phyloP scores from a whole-genome alignment of 2,329 filamentous ascomycete genomes.

The Harringtonia aguacate region DNA sequence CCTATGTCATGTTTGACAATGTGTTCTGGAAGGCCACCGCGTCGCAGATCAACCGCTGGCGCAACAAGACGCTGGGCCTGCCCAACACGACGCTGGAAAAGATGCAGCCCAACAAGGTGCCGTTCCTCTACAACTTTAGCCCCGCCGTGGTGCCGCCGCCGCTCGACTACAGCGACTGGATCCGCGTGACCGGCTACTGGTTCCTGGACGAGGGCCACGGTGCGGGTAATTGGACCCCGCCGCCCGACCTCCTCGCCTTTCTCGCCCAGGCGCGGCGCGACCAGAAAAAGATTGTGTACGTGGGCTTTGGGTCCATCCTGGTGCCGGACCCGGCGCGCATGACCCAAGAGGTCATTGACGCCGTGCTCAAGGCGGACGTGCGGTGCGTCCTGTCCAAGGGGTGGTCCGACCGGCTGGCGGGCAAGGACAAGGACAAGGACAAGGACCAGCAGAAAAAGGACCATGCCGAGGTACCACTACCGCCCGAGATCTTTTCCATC shows the following conservation, averaged over 20 bases:
- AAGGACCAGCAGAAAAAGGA: neutral
- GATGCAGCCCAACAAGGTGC: constrained; percentile 94
- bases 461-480: constrained; percentile 51
- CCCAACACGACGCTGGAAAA: constrained; percentile 77
- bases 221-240: constrained; percentile 50
- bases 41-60: constrained; percentile 86
- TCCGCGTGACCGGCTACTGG: constrained; percentile 95
- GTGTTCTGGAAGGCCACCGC: constrained; percentile 94
- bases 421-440: constrained; percentile 16
- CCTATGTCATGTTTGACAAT: constrained; percentile 92
- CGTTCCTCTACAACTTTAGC: constrained; percentile 96
- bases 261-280: constrained; percentile 75
- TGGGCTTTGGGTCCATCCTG: constrained; percentile 94
- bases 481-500: constrained; percentile 77
- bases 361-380: constrained; percentile 82
- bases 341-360: constrained; percentile 87
- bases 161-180: constrained; percentile 95
- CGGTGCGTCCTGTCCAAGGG: constrained; percentile 93
- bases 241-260: constrained; percentile 65
- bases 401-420: constrained; percentile 69
- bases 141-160: constrained; percentile 89
- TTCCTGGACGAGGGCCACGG: constrained; percentile 65
- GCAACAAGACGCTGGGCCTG: constrained; percentile 67
- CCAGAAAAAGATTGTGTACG: constrained; percentile 86
- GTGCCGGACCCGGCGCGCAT: constrained; percentile 81